Evolutionary conservation across 495 filamentous ascomycete genomes (phyloP).

Genomic region (Daldinia loculata): DNA sequence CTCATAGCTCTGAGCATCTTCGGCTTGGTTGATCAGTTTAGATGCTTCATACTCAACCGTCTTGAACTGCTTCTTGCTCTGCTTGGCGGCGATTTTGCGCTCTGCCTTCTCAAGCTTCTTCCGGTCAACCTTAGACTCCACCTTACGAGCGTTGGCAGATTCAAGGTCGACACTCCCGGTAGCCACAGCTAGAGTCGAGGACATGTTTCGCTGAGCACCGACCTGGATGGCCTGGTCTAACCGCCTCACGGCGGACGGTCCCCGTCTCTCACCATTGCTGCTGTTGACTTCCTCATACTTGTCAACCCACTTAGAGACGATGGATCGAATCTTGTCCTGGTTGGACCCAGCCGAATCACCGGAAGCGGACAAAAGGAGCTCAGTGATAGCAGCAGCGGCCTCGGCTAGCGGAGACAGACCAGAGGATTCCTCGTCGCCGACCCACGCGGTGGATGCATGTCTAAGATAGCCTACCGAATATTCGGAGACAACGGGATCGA

Average conservation of each 20-base stretch:
- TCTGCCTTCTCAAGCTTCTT: conserved; percentile 99
- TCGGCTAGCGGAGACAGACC: conserved; percentile 79
- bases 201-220: conserved; percentile 91
- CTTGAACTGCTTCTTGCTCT: conserved; percentile 98
- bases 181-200: conserved; percentile 89
- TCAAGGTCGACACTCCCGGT: conserved; percentile 89
- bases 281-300: conserved; percentile 78
- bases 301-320: conserved; percentile 92
- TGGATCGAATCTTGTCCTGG: conserved; percentile 76
- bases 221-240: conserved; percentile 97
- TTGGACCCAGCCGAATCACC: conserved; percentile 74
- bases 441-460: conserved; percentile 86
- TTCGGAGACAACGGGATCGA: conserved; percentile 89
- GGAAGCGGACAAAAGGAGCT: conserved; percentile 89
- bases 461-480: conserved; percentile 95
- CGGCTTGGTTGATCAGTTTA: conserved; percentile 80
- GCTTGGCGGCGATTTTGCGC: conserved; percentile 96
- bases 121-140: conserved; percentile 95
- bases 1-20: conserved; percentile 92
- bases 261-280: conserved; percentile 59
- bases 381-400: conserved; percentile 82
- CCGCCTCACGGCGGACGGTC: conserved; percentile 80
- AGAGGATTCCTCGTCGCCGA: conserved; percentile 74
- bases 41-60: conserved; percentile 98
- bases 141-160: conserved; percentile 87